Base-by-base conservation (phyloP, 371 early-diverging fungal genomes). In the Lichtheimia corymbifera region DNA sequence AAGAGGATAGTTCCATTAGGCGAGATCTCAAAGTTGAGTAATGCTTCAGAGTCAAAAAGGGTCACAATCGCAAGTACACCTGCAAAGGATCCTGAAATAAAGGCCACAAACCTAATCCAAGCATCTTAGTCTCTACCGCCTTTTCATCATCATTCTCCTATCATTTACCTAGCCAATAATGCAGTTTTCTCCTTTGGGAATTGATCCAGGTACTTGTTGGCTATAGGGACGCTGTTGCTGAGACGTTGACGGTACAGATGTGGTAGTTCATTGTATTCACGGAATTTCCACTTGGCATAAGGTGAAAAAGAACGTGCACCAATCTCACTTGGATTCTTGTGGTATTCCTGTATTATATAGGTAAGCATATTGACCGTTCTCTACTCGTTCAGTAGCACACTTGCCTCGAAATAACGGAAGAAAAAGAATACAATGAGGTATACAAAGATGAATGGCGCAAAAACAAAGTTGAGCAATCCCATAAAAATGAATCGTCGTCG, bases 201-300 rank as follows among this genome's bases (percentile, higher is more conserved):
- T 72, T 96, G 96, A 45, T 86, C 77, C 50, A 97, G 73, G 69
- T 98, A 99, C 59, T 83, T 76, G 50, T 82, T 85, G 11, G 98
- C 96, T 35, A 77, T 65, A 4, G 77, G 83, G 70, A 91, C 85
- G 27, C 91, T 89, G 1, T 82, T 64, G 55, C 86, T 86, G 25
- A 97, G 74, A 5, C 99, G 87, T 20, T 76, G 69, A 53, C 87
- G 79, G 66, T 97, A 95, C 20, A 91, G 61, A 68, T 98, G 97
- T 0, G 97, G 96, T 13, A 96, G 80, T 70, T 99, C 99, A 73
- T 99, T 97, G 67, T 96, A 97, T 73, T 97, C 96, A 51, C 97
- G 87, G 66, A 98, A 91, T 70, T 92, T 91, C 95, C 94, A 97
- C 50, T 83, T 79, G 0, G 97, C 96, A 61, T 91, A 85, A 5